phyloP scores from a whole-genome alignment of 257 asterid genomes.

The Nemophila menziesii region DNA sequence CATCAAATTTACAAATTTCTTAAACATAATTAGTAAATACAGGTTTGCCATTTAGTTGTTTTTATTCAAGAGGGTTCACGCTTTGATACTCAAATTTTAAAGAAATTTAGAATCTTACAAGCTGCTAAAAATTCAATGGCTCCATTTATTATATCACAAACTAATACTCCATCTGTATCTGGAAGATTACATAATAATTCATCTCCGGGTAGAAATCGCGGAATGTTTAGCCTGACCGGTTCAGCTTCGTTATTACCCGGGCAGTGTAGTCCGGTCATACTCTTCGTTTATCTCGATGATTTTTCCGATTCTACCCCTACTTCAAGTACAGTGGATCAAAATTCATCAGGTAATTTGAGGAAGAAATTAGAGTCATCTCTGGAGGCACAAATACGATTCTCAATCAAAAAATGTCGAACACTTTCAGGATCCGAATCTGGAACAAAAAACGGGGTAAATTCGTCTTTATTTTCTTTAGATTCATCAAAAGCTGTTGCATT shows the following conservation, averaged over 20 bases:
- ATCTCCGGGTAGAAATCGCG: slow-evolving; percentile 59
- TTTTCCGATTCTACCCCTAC: slow-evolving; percentile 43
- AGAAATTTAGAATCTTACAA: slow-evolving; percentile 67
- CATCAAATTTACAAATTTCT: slow-evolving; percentile 15
- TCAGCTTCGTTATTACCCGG: slow-evolving; percentile 80
- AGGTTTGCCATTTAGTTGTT: slow-evolving; percentile 84
- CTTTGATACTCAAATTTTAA: slow-evolving; percentile 58
- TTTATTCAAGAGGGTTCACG: slow-evolving; percentile 82
- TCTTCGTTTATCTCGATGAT: slow-evolving; percentile 79
- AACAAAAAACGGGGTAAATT: slow-evolving; percentile 39
- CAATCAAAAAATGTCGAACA: slow-evolving; percentile 70
- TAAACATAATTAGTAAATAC: slow-evolving; percentile 58
- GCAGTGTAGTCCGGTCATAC: slow-evolving; percentile 77
- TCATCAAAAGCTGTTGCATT: slow-evolving; percentile 76
- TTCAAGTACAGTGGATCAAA: slow-evolving; percentile 44
- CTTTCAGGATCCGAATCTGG: slow-evolving; percentile 75
- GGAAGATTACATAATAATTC: slow-evolving; percentile 43
- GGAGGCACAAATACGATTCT: slow-evolving; percentile 94
- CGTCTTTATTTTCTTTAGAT: slow-evolving; percentile 77
- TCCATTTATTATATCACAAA: slow-evolving; percentile 49
- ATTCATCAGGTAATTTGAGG: slow-evolving; percentile 55
- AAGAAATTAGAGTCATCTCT: slow-evolving; percentile 90
- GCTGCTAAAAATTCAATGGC: slow-evolving; percentile 70
- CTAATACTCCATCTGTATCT: slow-evolving; percentile 26
- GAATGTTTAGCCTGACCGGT: slow-evolving; percentile 50